Base-by-base conservation (phyloP, 2,329 filamentous ascomycete species). In the Acarospora socialis region DNA sequence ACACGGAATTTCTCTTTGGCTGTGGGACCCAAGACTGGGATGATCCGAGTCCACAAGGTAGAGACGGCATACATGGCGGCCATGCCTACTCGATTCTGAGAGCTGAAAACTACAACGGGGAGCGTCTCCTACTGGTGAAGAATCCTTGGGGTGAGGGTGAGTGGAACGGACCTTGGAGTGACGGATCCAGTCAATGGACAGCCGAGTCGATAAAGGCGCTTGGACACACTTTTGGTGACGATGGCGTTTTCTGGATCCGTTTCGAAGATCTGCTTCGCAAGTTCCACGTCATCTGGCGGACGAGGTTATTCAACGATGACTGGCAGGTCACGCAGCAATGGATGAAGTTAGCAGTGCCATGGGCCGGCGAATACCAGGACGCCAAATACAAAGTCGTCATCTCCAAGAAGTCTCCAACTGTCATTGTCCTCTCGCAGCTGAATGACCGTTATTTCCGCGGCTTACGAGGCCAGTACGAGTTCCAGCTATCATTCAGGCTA, bases 131-230 rank as follows among this genome's bases (percentile, higher is more conserved):
- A n/a, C n/a, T n/a, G n/a, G n/a, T n/a, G n/a, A n/a, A n/a, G 39
- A 81, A 81, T 43, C 77, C 77, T 0, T 81, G 76, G 77, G 77
- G 77, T 2, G 68, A 70, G 36, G 66, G 65, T 10, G 76, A 79
- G 47, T 81, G 77, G 76, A 75, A 68, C 17, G 77, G 77, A 1
- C 60, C 75, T 4, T 81, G 76, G 75, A 70, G 65, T 9, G 77
- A 81, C 43, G 77, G 77, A 0, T 77, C 72, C 7, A 76, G 77
- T 44, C 73, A 81, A 48, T 82, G 77, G 77, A 81, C 74, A 0
- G 61, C 74, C 0, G 71, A 79, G 37, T 77, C 72, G 63, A 66
- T 81, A 45, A 56, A 67, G 34, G 73, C 74, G 48, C 63, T 81
- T 1, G 60, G 64, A 32, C 73, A 80, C 46, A 65, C 62, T 15